Evolutionary conservation across 2,329 filamentous ascomycete genomes (phyloP), one percentile per base, ranked within the genome.

Genomic region (Periconia digitata): DNA sequence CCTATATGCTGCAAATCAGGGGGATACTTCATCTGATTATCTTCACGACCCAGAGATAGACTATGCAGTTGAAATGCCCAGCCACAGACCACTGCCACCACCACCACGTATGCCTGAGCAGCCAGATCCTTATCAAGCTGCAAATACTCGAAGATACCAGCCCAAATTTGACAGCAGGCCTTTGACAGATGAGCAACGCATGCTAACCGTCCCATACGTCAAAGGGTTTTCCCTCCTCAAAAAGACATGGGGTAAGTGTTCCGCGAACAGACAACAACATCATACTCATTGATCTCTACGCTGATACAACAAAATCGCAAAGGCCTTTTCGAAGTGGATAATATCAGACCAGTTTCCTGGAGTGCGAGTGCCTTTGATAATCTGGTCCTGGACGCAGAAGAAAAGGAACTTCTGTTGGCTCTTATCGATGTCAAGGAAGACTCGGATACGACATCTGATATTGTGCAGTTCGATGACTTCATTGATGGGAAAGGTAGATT

Each of bases 381-480:
- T 17, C 64, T 81, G 2, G 75, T 79, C n/a, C 61, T 80, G n/a
- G 74, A 75, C 0, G 53, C 65, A 15, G 67, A 71, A 17, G 73
- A 79, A 50, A 80, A 80, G 51, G 66, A 75, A 18, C 59, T 79
- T 20, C 73, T 80, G 40, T 67, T 78, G 3, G 74, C 74, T 6
- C 71, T 80, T 55, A 74, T 75, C 10, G 69, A 73, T 18, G 71
- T 70, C 7, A 75, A 79, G 39, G 39, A 48, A n/a, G 48, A 56
- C 70, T 75, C 50, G 73, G 35, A 40, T 23, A 44, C 29, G 43
- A 47, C 39, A 6, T 22, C 45, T 22, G n/a, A n/a, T n/a, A n/a
- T n/a, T n/a, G n/a, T n/a, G n/a, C n/a, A n/a, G n/a, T 78, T 79
- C 53, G 76, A 79, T 56, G 77, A 80, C 52, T 63, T 80, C 20